Percentiles rank a stretch among this genome's conserved stretches.
Conservation (phyloP, 352 stramenopile species). For the Phytophthora megakarya region DNA sequence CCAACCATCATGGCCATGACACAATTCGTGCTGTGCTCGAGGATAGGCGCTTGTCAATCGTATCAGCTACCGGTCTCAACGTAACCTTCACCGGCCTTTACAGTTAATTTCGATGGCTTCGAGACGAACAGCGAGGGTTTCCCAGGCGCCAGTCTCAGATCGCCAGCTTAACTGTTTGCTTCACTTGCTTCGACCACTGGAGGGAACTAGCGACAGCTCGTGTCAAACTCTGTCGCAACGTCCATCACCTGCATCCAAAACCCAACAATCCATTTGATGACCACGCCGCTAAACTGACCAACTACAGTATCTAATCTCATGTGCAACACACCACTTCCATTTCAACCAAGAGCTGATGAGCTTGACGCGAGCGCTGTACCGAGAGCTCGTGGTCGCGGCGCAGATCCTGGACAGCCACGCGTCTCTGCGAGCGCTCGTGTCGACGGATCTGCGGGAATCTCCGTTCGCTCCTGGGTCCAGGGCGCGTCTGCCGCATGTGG, state of each 20-base stretch:
- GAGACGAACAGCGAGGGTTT: no score
- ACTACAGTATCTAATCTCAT: conserved; percentile 1
- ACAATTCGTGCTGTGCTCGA: neutral
- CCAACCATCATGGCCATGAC: neutral
- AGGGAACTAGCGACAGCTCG: no score
- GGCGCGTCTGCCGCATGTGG: conserved; percentile 53
- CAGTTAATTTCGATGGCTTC: no score
- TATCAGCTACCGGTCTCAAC: neutral
- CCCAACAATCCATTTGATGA: neutral
- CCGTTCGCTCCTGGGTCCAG: conserved; percentile 33
- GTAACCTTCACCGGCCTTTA: neutral
- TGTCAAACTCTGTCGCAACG: neutral
- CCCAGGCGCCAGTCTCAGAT: neutral
- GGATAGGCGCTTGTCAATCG: neutral
- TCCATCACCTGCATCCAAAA: neutral
- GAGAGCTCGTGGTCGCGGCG: conserved; percentile 62
- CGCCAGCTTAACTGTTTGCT: neutral
- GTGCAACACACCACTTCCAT: conserved; percentile 3
- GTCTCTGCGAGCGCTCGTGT: conserved; percentile 66
- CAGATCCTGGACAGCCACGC: conserved; percentile 62
- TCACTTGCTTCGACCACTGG: neutral
- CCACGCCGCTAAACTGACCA: neutral
- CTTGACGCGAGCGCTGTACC: conserved; percentile 63
- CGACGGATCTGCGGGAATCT: conserved; percentile 60
- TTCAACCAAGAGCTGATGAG: conserved; percentile 43